A percentile compares a stretch with the other conserved stretches of the same genome.
phyloP scores from a whole-genome alignment of 441 rosid genomes.

The Pelargonium australe region DNA sequence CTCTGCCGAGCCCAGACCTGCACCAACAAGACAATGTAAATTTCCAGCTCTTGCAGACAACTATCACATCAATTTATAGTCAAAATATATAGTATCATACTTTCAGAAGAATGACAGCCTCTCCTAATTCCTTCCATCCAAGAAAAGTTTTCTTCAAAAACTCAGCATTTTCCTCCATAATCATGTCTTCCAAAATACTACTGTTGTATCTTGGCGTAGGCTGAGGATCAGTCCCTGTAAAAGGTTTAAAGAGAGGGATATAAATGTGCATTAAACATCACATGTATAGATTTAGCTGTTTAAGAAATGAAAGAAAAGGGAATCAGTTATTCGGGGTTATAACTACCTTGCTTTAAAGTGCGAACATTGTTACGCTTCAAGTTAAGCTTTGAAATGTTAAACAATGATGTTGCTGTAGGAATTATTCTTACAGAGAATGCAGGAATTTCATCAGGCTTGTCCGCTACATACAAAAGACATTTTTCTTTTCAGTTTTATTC shows the following conservation, averaged over 20 bases:
- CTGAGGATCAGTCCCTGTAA: constrained; percentile 38
- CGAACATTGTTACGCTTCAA: constrained; percentile 66
- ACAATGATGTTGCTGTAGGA: constrained; percentile 63
- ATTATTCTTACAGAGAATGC: constrained; percentile 58
- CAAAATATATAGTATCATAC: constrained; percentile 26
- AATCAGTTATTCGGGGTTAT: constrained; percentile 8
- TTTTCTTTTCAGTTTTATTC: constrained; percentile 13
- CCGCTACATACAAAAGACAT: constrained; percentile 32
- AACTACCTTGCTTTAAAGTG: constrained; percentile 53
- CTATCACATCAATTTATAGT: neutral
- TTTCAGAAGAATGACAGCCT: constrained; percentile 71
- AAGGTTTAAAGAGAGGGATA: constrained; percentile 15
- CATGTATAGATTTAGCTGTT: constrained; percentile 2
- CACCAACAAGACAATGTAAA: constrained; percentile 17
- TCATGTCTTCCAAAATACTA: constrained; percentile 84
- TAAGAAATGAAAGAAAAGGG: constrained; percentile 1
- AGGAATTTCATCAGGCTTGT: constrained; percentile 45
- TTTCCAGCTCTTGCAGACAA: constrained; percentile 6
- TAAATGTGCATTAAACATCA: constrained; percentile 12
- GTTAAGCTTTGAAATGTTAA: constrained; percentile 57
- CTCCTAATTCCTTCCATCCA: constrained; percentile 61
- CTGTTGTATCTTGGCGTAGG: constrained; percentile 71
- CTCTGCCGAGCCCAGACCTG: constrained; percentile 92
- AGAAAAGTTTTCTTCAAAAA: constrained; percentile 47
- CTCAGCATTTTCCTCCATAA: constrained; percentile 57